Base-by-base conservation (phyloP, 2,329 filamentous ascomycete species). In the Epichloe hybrida region DNA sequence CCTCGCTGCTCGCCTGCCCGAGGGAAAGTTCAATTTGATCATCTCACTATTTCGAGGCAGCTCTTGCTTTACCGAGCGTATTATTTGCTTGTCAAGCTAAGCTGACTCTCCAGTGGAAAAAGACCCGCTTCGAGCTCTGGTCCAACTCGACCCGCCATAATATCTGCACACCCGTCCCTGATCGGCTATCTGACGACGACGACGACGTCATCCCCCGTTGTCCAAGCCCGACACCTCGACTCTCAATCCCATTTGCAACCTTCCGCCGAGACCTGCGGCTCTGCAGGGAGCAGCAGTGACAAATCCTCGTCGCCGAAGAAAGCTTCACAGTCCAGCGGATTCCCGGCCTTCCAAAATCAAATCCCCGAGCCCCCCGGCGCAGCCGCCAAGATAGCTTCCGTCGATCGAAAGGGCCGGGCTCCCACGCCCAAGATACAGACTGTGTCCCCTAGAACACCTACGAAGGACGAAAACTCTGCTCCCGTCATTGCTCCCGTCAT, bases 171-270 rank as follows among this genome's bases (percentile, higher is more conserved):
- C 63, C 76, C 80, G 49, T 84, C 84, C 36, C 81, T 85, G 59
- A 74, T 78, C 60, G 81, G 80, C 55, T 80, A 84, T 64, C 71
- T 84, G 53, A 86, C 83, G 46, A 79, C 80, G 36, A 84, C 83
- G 53, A 86, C 83, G 46, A 79, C 80, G 36, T 84, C 83, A 34
- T 86, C 83, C 21, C 80, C 84, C 35, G 66, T 84, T 52, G 75
- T 86, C 48, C 80, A 83, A 59, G 75, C 77, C 46, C 71, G 70
- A 23, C 75, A 76, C 56, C 61, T 75, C 36, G 58, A 62, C 40
- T 53, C 61, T 21, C 55, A 57, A 39, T 49, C 54, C 36, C 54
- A 56, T 39, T 51, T 55, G 53, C 71, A 64, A 57, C 68, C 65
- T 50, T 71, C 69, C 23, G 23, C 13, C 21, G 46, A 11, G 13